Evolutionary conservation across 1,284 basidiomycete species (phyloP).

Genomic region (Amylostereum areolatum): DNA sequence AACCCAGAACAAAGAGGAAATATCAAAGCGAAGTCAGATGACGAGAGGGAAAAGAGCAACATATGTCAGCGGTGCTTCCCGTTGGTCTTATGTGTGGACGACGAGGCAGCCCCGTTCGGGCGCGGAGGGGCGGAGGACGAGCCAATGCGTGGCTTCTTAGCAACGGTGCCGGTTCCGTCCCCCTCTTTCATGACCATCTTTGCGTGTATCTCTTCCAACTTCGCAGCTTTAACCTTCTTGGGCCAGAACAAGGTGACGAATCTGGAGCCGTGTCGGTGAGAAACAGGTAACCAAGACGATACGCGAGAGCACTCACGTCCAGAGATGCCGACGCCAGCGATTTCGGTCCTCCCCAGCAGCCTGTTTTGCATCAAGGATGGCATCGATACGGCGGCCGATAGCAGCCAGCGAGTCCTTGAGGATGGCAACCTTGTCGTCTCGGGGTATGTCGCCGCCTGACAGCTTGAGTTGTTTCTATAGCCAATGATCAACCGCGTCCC

Average conservation of each 20-base stretch:
- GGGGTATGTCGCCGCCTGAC: conserved; percentile 86
- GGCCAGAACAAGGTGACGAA: conserved; percentile 98
- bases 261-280: conserved; percentile 29
- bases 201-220: conserved; percentile 88
- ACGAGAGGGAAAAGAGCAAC: too few relatives aligned
- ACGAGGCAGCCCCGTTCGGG: conserved; percentile 3
- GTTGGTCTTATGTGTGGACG: conserved; percentile 10
- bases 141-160: conserved; percentile 13
- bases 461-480: conserved; percentile 89
- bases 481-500: background rate
- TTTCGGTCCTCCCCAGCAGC: conserved; percentile 73
- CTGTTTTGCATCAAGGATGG: conserved; percentile 73
- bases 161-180: conserved; percentile 6
- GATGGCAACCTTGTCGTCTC: conserved; percentile 93
- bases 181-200: conserved; percentile 88
- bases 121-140: conserved; percentile 8
- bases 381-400: conserved; percentile 90
- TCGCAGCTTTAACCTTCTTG: conserved; percentile 88
- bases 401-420: conserved; percentile 94
- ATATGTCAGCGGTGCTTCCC: conserved; percentile 13
- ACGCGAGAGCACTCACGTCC: conserved; percentile 66
- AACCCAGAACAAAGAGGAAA: too few relatives aligned
- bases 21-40: too few relatives aligned
- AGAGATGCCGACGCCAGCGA: conserved; percentile 90
- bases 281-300: background rate